Evolutionary conservation across 2,329 filamentous ascomycete species (phyloP), one percentile per base, ranked within the genome.

Genomic region (Endocalyx cinctus): DNA sequence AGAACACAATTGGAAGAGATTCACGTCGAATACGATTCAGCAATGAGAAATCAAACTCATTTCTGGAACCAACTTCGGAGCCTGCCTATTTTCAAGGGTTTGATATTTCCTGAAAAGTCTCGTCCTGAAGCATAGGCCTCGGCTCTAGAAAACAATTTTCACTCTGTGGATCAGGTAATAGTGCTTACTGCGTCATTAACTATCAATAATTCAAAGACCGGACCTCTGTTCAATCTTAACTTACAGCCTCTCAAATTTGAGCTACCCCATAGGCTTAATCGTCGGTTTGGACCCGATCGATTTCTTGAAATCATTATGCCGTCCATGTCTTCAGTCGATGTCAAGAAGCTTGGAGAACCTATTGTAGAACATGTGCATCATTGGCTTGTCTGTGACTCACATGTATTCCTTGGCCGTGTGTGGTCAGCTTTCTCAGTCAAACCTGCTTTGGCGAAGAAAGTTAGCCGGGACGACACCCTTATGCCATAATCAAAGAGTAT

Each of bases 251-350:
- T 79, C 2, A 60, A 55, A 8, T 48, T 77, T 2, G 70, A 76
- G 17, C 48, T 62, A 3, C 59, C 69, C 0, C 66, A 77, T 49
- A 69, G 77, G 2, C 51, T 81, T 0, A 58, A 59, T 14, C 67
- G 77, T 11, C 68, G 67, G 5, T 79, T 78, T 42, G 76, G 77
- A 0, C 54, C 67, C 0, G 76, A 82, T 41, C 64, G 77, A 1
- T 79, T 79, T 28, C 39, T 82, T 2, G 73, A 80, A 33, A 37
- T 82, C 1, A 50, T 66, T 5, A 58, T 79, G 5, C 75, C 77
- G 1, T 54, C 46, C 0, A 31, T 40, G 3, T 58, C 52, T 12
- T 39, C 47, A 0, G 17, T 51, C 10, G 38, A 37, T 14, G 44
- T 42, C 15, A 55, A 56, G 1, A 42, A 54, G 1, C 43, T 62